Percentiles rank a stretch among this genome's conserved stretches.
phyloP scores from a whole-genome alignment of 2,329 filamentous ascomycete genomes.

The Colletotrichum sp. region DNA sequence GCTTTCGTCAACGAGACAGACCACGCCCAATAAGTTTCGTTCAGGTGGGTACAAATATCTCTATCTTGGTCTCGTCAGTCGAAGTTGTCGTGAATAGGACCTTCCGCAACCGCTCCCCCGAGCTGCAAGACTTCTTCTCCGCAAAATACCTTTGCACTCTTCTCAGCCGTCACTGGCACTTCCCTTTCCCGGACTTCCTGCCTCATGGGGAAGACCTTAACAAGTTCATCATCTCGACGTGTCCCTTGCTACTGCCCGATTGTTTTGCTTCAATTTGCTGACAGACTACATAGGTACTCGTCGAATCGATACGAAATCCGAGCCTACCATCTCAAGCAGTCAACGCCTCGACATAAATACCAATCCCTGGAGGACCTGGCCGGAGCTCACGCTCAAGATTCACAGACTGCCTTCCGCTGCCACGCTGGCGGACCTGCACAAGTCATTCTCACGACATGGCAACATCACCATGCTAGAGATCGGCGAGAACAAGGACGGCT shows the following conservation, averaged over 20 bases:
- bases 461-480: slow-evolving; percentile 63
- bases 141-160: not conserved
- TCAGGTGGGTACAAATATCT: not conserved
- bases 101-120: not conserved
- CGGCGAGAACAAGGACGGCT: slow-evolving; percentile 45
- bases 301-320: not conserved
- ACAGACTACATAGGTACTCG: not conserved
- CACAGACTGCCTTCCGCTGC: slow-evolving; percentile 25
- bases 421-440: slow-evolving; percentile 51
- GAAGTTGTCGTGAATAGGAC: not conserved
- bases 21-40: not conserved
- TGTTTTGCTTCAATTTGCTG: not conserved
- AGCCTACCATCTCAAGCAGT: not conserved
- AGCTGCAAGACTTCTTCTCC: not conserved
- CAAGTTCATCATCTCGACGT: not conserved
- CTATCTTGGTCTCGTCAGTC: not conserved
- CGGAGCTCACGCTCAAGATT: slow-evolving; percentile 28
- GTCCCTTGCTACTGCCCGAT: not conserved
- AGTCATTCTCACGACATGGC: slow-evolving; percentile 57
- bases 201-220: not conserved
- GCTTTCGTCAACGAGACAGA: not conserved
- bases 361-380: slow-evolving; percentile 37
- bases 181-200: not conserved
- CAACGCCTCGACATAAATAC: not conserved
- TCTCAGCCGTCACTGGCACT: not conserved